These are phyloP conservation scores for Pseudevernia furfuracea DNA, from an alignment of 495 filamentous ascomycete species.

Conservation along the genomic window DNA sequence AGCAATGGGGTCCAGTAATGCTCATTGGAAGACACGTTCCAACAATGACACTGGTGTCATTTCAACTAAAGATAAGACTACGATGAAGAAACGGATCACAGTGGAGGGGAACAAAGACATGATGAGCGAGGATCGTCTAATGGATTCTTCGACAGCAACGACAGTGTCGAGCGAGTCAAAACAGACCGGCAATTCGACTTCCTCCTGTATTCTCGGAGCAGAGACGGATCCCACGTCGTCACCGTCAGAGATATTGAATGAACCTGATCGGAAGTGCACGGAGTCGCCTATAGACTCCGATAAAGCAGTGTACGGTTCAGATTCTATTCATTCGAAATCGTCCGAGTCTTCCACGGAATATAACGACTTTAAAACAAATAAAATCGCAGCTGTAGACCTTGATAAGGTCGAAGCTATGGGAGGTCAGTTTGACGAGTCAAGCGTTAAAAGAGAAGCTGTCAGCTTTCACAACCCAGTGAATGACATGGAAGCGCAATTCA, in stretches of 20 bases:
- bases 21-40: background rate
- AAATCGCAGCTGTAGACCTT: background rate
- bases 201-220: background rate
- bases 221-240: background rate
- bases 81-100: conserved; percentile 56
- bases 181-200: background rate
- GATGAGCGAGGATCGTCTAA: background rate
- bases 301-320: conserved; percentile 4
- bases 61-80: conserved; percentile 61
- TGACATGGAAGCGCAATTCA: background rate
- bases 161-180: conserved; percentile 1
- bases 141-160: background rate
- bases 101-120: background rate
- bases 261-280: background rate
- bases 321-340: background rate
- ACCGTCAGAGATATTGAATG: background rate
- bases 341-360: background rate
- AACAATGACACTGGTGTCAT: background rate
- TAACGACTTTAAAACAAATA: background rate
- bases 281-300: background rate
- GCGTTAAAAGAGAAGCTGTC: background rate
- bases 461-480: background rate
- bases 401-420: conserved; percentile 1
- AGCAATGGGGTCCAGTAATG: background rate
- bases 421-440: background rate